A percentile compares a stretch with the other conserved stretches of the same genome.
Conservation (phyloP, 163 green algal species). For the Chlorella variabilis region DNA sequence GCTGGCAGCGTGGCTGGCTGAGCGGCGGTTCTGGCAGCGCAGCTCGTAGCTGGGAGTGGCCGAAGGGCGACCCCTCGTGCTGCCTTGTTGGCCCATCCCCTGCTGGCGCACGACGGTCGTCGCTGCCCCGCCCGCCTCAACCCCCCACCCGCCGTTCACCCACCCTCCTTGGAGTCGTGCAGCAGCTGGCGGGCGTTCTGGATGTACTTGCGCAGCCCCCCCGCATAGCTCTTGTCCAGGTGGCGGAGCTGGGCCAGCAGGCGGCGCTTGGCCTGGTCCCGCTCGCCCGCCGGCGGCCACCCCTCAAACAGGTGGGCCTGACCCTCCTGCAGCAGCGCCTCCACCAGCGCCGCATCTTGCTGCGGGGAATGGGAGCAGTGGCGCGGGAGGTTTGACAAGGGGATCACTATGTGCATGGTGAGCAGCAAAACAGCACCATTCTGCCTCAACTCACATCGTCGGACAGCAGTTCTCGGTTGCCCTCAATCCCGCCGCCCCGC, state of each 20-base stretch:
- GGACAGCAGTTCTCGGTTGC: not conserved
- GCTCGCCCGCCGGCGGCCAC: slow-evolving; percentile 70
- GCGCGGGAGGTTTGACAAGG: not conserved
- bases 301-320: slow-evolving; percentile 84
- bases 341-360: slow-evolving; percentile 61
- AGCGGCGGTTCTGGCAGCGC: too few species aligned
- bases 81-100: too few species aligned
- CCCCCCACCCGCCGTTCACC: too few species aligned
- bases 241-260: slow-evolving; percentile 77
- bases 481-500: not conserved
- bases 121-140: too few species aligned
- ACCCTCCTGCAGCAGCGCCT: slow-evolving; percentile 59
- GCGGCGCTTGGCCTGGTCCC: slow-evolving; percentile 81
- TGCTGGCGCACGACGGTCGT: too few species aligned
- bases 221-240: slow-evolving; percentile 85
- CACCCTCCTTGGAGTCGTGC: slow-evolving; percentile 81
- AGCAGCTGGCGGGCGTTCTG: slow-evolving; percentile 88
- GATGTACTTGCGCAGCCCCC: slow-evolving; percentile 88
- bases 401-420: not conserved
- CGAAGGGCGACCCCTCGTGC: too few species aligned
- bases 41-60: too few species aligned
- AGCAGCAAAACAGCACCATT: not conserved
- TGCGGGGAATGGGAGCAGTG: too few species aligned
- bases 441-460: not conserved
- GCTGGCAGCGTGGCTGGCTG: too few species aligned